A percentile compares a stretch with the other conserved stretches of the same genome.
Evolutionary conservation across 768 basidiomycete species (phyloP).

Genomic region (Leccinum sublutescens): DNA sequence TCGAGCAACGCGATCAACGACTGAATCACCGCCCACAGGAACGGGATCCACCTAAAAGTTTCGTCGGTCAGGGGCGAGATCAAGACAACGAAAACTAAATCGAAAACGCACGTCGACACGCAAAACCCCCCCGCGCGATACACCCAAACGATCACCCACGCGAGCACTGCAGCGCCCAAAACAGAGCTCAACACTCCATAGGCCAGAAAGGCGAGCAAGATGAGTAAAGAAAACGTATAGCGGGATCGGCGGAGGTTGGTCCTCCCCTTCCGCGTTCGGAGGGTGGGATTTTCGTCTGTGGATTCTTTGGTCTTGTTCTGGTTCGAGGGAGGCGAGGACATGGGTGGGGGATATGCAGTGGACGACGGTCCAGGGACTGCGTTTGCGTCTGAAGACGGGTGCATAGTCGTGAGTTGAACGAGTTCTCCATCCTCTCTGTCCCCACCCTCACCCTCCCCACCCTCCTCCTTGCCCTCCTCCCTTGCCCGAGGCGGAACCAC

Average conservation of each 20-base stretch:
- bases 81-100: background rate
- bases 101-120: background rate
- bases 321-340: background rate
- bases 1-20: conserved; percentile 40
- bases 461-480: background rate
- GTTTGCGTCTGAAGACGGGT: background rate
- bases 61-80: background rate
- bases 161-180: conserved; percentile 6
- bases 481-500: background rate
- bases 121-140: background rate
- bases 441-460: background rate
- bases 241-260: conserved; percentile 38
- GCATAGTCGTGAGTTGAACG: background rate
- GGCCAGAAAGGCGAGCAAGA: conserved; percentile 36
- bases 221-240: conserved; percentile 39
- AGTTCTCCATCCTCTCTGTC: background rate
- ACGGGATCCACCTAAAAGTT: conserved; percentile 37
- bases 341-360: background rate
- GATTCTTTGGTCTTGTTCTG: background rate
- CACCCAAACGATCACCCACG: background rate
- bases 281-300: conserved; percentile 18
- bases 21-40: conserved; percentile 41
- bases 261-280: background rate
- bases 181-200: conserved; percentile 39
- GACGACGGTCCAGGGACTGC: background rate